Conservation (phyloP, 1,139 yeast species). For the Yamadazyma spencermartinsiae region DNA sequence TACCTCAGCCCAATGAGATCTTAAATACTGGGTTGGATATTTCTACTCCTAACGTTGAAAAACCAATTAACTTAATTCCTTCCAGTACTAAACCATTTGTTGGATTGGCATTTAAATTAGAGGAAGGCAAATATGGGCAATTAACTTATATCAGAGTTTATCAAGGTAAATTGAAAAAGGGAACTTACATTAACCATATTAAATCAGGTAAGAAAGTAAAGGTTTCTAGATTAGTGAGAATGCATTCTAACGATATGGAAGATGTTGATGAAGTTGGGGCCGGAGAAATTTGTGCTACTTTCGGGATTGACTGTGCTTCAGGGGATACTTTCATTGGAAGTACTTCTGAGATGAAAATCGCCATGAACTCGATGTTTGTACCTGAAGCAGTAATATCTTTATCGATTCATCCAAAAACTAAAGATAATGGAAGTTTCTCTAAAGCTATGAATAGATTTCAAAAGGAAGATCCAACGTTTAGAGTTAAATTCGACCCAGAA, state of each 20-base stretch:
- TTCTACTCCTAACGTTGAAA: conserved; percentile 43
- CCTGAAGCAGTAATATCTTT: conserved; percentile 98
- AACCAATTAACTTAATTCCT: conserved; percentile 74
- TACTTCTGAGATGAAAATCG: conserved; percentile 71
- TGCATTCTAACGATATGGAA: conserved; percentile 99
- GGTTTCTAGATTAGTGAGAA: conserved; percentile 92
- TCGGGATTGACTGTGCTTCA: conserved; percentile 99
- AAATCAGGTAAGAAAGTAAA: conserved; percentile 93
- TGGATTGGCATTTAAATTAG: conserved; percentile 95
- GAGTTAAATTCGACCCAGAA: conserved; percentile 87
- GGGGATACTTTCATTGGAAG: conserved; percentile 89
- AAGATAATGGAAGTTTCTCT: conserved; percentile 83
- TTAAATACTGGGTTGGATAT: conserved; percentile 87
- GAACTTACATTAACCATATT: conserved; percentile 83
- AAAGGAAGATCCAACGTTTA: conserved; percentile 97
- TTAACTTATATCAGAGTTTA: conserved; percentile 94
- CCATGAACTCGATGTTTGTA: conserved; percentile 97
- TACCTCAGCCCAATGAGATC: conserved; percentile 93
- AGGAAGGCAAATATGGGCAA: conserved; percentile 98
- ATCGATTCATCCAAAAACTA: conserved; percentile 83
- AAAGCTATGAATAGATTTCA: conserved; percentile 97
- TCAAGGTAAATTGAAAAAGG: conserved; percentile 93
- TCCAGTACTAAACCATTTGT: conserved; percentile 80
- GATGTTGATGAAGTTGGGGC: conserved; percentile 95
- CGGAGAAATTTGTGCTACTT: conserved; percentile 99